phyloP scores from a whole-genome alignment of 495 filamentous ascomycete genomes.

The Schizothecium vesticola region DNA sequence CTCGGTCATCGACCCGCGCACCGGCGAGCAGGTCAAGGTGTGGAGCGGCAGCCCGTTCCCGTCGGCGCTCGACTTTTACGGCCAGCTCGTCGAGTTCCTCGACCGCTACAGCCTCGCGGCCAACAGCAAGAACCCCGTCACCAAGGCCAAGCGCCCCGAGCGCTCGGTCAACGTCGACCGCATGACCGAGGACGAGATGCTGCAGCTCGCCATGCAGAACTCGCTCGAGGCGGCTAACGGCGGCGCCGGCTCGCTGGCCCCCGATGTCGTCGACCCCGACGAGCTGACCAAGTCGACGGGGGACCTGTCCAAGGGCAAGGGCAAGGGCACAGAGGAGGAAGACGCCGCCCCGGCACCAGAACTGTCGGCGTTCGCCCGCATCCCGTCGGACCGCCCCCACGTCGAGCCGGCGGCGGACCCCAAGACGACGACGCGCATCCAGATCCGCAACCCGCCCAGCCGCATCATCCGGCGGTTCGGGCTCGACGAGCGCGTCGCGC shows the following conservation, averaged over 20 bases:
- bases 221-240: slow-evolving; percentile 51
- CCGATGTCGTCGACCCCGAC: slow-evolving; percentile 66
- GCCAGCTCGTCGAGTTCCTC: slow-evolving; percentile 89
- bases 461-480: slow-evolving; percentile 77
- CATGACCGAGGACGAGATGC: slow-evolving; percentile 96
- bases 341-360: slow-evolving; percentile 9
- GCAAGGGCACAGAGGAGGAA: slow-evolving; percentile 51
- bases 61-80: slow-evolving; percentile 73
- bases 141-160: slow-evolving; percentile 67
- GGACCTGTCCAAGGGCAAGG: slow-evolving; percentile 50
- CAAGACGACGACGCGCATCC: slow-evolving; percentile 74
- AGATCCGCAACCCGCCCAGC: slow-evolving; percentile 78
- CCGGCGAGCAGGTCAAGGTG: slow-evolving; percentile 94
- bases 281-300: slow-evolving; percentile 59
- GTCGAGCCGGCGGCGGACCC: slow-evolving; percentile 66
- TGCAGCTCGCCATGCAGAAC: slow-evolving; percentile 86
- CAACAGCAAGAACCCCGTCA: slow-evolving; percentile 87
- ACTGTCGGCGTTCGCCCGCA: slow-evolving; percentile 55
- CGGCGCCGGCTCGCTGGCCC: slow-evolving; percentile 5
- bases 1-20: slow-evolving; percentile 90
- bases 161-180: slow-evolving; percentile 67
- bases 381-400: slow-evolving; percentile 68
- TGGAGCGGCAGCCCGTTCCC: slow-evolving; percentile 84
- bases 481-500: slow-evolving; percentile 69
- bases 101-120: slow-evolving; percentile 87